Evolutionary conservation across 2,329 filamentous ascomycete genomes (phyloP).

Genomic region (Trichophyton benhamiae): DNA sequence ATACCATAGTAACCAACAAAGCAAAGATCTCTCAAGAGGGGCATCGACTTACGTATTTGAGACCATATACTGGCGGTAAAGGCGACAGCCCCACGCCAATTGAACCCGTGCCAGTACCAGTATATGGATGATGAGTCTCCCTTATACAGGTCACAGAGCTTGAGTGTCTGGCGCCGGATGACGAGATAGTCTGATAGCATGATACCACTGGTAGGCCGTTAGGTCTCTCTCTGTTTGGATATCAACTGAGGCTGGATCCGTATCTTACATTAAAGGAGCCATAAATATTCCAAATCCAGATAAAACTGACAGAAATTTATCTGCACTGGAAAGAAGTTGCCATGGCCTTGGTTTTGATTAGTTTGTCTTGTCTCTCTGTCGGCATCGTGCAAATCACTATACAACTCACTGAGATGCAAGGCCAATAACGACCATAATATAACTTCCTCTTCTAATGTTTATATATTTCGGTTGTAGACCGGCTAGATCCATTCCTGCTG

Average conservation of each 20-base stretch:
- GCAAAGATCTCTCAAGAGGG: background rate
- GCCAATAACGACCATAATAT: slow-evolving; percentile 23
- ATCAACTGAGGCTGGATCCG: background rate
- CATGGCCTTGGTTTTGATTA: slow-evolving; percentile 36
- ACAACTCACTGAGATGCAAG: slow-evolving; percentile 8
- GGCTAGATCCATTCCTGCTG: slow-evolving; percentile 44
- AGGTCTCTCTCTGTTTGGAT: background rate
- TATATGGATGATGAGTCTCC: slow-evolving; percentile 28
- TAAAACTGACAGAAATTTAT: slow-evolving; percentile 38
- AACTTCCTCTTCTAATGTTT: slow-evolving; percentile 45
- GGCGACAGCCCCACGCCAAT: slow-evolving; percentile 30
- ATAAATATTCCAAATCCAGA: slow-evolving; percentile 36
- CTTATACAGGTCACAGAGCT: slow-evolving; percentile 35
- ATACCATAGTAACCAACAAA: background rate
- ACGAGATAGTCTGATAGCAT: slow-evolving; percentile 24
- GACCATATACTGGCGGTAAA: slow-evolving; percentile 9
- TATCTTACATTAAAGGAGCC: slow-evolving; percentile 25
- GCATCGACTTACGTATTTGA: slow-evolving; percentile 1
- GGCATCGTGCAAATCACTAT: slow-evolving; percentile 3
- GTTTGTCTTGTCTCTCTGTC: background rate
- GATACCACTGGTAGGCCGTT: slow-evolving; percentile 13
- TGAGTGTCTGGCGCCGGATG: slow-evolving; percentile 29
- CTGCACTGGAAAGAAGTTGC: slow-evolving; percentile 38
- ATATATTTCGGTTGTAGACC: slow-evolving; percentile 42
- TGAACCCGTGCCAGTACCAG: slow-evolving; percentile 33